Percentiles rank a stretch among this genome's conserved stretches.
Evolutionary conservation across 78 protist species (phyloP).

Genomic region (Diacronema lutheri): DNA sequence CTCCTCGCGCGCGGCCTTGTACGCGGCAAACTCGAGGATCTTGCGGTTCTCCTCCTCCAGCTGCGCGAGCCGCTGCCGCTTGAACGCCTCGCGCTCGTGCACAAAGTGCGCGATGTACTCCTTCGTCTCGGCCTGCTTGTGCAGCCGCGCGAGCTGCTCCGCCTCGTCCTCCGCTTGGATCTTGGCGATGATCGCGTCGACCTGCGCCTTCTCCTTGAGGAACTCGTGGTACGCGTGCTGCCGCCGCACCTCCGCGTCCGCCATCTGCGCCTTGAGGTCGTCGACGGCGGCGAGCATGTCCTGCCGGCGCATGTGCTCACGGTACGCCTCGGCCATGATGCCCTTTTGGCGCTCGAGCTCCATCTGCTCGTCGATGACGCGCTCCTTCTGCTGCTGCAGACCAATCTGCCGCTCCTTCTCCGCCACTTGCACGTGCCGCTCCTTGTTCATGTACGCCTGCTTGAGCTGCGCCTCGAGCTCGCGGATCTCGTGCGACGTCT

Average conservation of each 20-base stretch:
- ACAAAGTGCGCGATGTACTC: conserved; percentile 26
- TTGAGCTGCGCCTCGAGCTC: conserved; percentile 39
- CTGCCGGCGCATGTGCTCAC: neutral
- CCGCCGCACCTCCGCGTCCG: conserved; percentile 8
- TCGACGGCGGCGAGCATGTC: neutral
- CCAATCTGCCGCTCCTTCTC: neutral
- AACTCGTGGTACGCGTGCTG: conserved; percentile 28
- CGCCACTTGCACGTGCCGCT: conserved; percentile 19
- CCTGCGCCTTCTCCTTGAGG: conserved; percentile 41
- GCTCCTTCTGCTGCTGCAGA: neutral
- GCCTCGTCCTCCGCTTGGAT: conserved; percentile 33
- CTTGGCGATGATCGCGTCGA: conserved; percentile 14
- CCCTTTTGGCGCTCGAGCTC: conserved; percentile 10
- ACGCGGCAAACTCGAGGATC: neutral
- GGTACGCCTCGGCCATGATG: conserved; percentile 22
- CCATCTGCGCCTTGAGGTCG: neutral
- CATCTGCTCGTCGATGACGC: conserved; percentile 1
- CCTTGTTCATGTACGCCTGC: conserved; percentile 43
- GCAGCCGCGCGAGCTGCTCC: conserved; percentile 8
- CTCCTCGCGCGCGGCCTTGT: conserved; percentile 1
- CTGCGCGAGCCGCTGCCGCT: conserved; percentile 13
- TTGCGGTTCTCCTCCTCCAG: conserved; percentile 30
- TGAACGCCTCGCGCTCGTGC: conserved; percentile 15
- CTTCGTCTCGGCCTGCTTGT: conserved; percentile 1
- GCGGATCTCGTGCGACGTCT: conserved; percentile 6